Evolutionary conservation across 495 filamentous ascomycete genomes (phyloP), one percentile per base, ranked within the genome.

Genomic region (Aspergillus taichungensis): DNA sequence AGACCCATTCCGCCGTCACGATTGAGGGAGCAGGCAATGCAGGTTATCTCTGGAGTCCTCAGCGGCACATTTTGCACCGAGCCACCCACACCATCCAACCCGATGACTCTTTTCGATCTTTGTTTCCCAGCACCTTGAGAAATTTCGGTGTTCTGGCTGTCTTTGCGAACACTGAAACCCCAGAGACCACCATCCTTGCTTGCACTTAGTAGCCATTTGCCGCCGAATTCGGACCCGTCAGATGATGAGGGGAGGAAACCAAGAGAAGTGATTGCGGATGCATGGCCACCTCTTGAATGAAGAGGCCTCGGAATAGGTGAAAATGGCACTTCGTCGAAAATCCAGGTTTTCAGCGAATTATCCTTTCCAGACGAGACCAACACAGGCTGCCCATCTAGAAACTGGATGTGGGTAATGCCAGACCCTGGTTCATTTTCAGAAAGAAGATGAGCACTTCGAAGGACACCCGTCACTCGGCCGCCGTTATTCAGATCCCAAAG

Each of bases 401-500:
- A 99, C 56, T 97, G 87, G 27, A 92, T 66, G 49, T 84, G 87
- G 60, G 80, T 92, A 9, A 84, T 71, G 29, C 80, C 80, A 32
- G 69, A 68, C 1, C 62, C 64, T 30, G 83, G 73, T 14, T 79
- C 82, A 14, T 64, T 65, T 13, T 65, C 55, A 6, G 76, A 75
- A 9, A 85, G 78, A 54, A 85, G 82, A 60, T 99, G 92, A 5
- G 90, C 92, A 13, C 83, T 82, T 40, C 88, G 81, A 24, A 97
- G 74, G 9, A 90, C 71, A 13, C 90, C 90, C 58, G 79, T 82
- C 42, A 92, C 76, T 44, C 85, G 78, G 5, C 88, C 87, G 2
- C 88, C 89, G 13, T 84, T 73, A 51, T 95, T 92, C 40, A 99
- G 73, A 62, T 97, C 91, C 94, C 94, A 99, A 48, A 99, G 77